Evolutionary conservation across 2,329 filamentous ascomycete genomes (phyloP), one percentile per base, ranked within the genome.

Genomic region (Tolypocladium capitatum): DNA sequence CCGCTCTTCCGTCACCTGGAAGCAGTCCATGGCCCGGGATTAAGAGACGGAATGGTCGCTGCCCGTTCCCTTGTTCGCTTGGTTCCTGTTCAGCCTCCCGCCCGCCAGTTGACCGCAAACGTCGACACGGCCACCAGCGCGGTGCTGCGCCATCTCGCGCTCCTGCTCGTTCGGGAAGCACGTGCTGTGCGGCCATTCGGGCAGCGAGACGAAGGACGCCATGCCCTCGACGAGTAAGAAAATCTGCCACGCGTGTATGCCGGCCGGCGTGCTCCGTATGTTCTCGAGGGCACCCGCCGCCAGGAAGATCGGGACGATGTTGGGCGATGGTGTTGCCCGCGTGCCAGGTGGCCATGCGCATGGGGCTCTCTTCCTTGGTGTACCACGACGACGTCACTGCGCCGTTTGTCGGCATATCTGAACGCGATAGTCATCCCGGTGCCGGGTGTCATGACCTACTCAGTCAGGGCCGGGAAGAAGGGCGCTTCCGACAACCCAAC

Each of bases 391-490:
- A 69, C 13, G 63, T 65, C 53, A 68, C 55, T 56, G 14, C 33
- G 33, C 5, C 33, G 33, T 10, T n/a, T 24, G 18, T 38, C 10
- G 11, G 18, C n/a, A 5, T 24, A 20, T n/a, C 3, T 30, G 8
- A 9, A 30, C 1, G 28, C 5, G 5, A 28, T 8, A 5, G 7
- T 28, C 5, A 30, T 30, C 8, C 28, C 9, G 2, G 9, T 30
- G 8, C 33, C 7, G 24, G 24, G 24, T 24, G 5, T 24, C 24
- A 24, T 5, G 24, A 47, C 53, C 52, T 51, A 59, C 55, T 65
- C 30, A 73, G 67, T 63, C 0, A 69, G 67, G 16, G 71, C 72
- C 1, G 73, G 72, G 43, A 73, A 67, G 57, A 73, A 74, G 2
- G 59, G 60, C 4, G 58, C 60, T 46, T 63, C 60, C 16, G 54